These are phyloP conservation scores for Tolypocladium nubicola DNA, from an alignment of 2,329 filamentous ascomycete species.

Conservation along the genomic window DNA sequence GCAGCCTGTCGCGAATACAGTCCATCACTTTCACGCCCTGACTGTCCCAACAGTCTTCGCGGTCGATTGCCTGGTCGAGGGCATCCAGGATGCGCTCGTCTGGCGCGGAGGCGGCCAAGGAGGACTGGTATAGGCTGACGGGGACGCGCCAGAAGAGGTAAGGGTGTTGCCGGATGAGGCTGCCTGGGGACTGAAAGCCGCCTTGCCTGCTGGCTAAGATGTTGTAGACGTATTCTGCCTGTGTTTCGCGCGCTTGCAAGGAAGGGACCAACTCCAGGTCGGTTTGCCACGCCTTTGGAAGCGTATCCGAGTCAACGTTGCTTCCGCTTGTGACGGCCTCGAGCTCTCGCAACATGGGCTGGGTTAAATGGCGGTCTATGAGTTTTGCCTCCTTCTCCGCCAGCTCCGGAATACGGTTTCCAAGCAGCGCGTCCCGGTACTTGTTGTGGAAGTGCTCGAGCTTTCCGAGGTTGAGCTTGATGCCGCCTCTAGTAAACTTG, in stretches of 20 bases:
- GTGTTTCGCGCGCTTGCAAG: constrained; percentile 5
- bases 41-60: constrained; percentile 4
- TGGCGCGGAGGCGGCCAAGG: constrained; percentile 10
- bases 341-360: constrained; percentile 12
- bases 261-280: constrained; percentile 16
- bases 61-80: constrained; percentile 13
- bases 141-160: constrained; percentile 29
- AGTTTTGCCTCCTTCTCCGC: constrained; percentile 12
- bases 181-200: constrained; percentile 10
- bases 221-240: constrained; percentile 11
- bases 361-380: constrained; percentile 11
- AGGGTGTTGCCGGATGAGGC: constrained; percentile 18
- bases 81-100: constrained; percentile 12
- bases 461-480: constrained; percentile 71
- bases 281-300: constrained; percentile 10
- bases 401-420: constrained; percentile 10
- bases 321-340: constrained; percentile 10
- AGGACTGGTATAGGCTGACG: constrained; percentile 13
- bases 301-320: neutral
- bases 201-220: constrained; percentile 11
- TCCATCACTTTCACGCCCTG: constrained; percentile 9
- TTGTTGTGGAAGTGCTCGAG: constrained; percentile 68
- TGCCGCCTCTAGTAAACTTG: constrained; percentile 86
- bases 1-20: constrained; percentile 6
- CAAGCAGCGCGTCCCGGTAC: constrained; percentile 35